Base-by-base conservation (phyloP, 345 rosid genomes). In the Euphorbia pulcherrima region DNA sequence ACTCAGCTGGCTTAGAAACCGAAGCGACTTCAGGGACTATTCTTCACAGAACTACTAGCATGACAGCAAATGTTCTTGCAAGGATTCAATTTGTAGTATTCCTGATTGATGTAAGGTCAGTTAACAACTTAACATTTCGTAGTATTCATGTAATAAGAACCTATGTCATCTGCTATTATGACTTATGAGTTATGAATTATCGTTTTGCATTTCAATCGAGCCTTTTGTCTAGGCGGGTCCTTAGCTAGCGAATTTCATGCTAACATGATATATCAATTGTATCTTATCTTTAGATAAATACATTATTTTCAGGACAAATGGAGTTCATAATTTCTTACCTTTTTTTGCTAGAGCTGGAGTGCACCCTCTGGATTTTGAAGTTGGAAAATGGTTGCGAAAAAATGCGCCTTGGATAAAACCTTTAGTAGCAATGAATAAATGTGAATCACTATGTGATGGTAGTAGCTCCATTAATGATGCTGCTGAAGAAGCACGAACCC, bases 1-100 rank as follows among this genome's bases (percentile, higher is more conserved):
- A 94, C 72, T 94, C 99, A 23, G 99, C 97, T 74, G 99, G 99
- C 62, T 81, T 94, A 37, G 99, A 94, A 83, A 86, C 95, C 6
- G 98, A 88, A 67, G 97, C 88, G 6, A 65, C 92, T 70, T 85
- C 96, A 0, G 96, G 95, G 57, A 88, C 97, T 65, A 90, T 94
- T 77, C 90, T 94, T 5, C 84, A 84, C 60, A 84, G 97, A 79
- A 94, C 99, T 4, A 82, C 97, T 4, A 64, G 75, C 54, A 89
- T 94, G 92, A 89, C 92, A 1, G 97, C 96, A 17, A 94, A 81
- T 56, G 88, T 91, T 58, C 82, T 94, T 8, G 81, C 91, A 23
- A 88, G 87, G 79, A 89, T 91, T 70, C 91, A 91, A 21, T 91
- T 94, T 60, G 92, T 88, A 0, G 69, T 94, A 71, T 86, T 91